Evolutionary conservation across 2,329 filamentous ascomycete genomes (phyloP).

Genomic region (Aureobasidium sp.): DNA sequence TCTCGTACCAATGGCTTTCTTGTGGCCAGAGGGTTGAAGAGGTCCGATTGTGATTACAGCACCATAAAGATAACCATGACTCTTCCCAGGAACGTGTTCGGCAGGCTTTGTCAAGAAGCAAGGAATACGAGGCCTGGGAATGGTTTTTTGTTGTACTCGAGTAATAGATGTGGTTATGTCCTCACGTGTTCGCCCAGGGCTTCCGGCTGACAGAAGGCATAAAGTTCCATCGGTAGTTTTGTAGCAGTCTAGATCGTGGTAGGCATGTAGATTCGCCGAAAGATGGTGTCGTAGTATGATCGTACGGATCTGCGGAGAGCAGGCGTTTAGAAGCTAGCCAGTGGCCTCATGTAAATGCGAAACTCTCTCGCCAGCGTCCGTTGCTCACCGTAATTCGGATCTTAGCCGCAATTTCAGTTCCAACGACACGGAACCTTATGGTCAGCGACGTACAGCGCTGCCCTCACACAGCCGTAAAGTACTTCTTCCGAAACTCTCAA

Average conservation of each 20-base stretch:
- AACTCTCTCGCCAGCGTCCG: not conserved
- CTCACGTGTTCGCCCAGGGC: not conserved
- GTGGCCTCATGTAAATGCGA: not conserved
- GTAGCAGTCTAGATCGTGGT: not conserved
- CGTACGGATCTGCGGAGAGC: not conserved
- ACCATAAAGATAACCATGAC: not conserved
- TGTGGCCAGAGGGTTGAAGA: not conserved
- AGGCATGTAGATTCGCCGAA: not conserved
- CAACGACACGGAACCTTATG: not conserved
- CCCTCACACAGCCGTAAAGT: not conserved
- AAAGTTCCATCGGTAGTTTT: not conserved
- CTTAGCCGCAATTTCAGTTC: not conserved
- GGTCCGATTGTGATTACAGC: not conserved
- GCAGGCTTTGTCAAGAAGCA: not conserved
- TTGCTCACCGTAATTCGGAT: not conserved
- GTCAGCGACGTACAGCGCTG: not conserved
- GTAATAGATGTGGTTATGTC: not conserved
- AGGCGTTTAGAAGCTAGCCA: not conserved
- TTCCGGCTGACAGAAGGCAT: not conserved
- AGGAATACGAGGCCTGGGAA: not conserved
- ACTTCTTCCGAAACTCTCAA: not conserved
- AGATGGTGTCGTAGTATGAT: not conserved
- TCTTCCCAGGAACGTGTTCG: not conserved
- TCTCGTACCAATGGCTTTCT: not conserved
- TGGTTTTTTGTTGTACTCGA: not conserved